phyloP scores from a whole-genome alignment of 306 rosid genomes.

The Mimosa bimucronata region DNA sequence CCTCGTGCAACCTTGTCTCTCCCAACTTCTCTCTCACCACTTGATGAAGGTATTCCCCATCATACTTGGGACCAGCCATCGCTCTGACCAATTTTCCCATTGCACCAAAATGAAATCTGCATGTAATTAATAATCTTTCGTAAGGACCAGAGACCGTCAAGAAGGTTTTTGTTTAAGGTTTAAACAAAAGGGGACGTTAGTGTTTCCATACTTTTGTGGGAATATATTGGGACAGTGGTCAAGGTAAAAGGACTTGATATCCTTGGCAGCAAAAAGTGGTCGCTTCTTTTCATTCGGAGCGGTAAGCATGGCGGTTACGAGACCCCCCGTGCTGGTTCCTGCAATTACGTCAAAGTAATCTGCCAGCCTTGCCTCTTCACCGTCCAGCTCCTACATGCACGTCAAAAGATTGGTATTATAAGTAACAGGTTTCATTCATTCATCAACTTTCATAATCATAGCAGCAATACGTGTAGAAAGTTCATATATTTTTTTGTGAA shows the following conservation, averaged over 20 bases:
- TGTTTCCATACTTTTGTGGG: constrained; percentile 42
- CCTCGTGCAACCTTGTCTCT: constrained; percentile 53
- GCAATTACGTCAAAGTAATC: constrained; percentile 76
- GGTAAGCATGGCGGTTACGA: constrained; percentile 66
- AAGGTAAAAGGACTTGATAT: constrained; percentile 59
- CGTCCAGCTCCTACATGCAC: constrained; percentile 58
- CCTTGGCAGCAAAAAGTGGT: constrained; percentile 68
- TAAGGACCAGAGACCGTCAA: neutral
- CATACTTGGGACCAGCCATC: constrained; percentile 74
- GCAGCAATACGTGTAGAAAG: neutral
- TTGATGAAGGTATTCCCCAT: constrained; percentile 65
- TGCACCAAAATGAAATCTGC: constrained; percentile 26
- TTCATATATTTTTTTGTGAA: neutral
- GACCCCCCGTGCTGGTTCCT: constrained; percentile 81
- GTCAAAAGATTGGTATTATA: neutral
- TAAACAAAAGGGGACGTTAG: neutral
- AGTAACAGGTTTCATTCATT: neutral
- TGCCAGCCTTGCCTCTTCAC: constrained; percentile 68
- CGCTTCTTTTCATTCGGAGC: constrained; percentile 59
- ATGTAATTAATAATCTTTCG: neutral
- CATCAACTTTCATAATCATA: neutral
- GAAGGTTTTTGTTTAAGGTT: neutral
- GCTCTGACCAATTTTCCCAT: constrained; percentile 36
- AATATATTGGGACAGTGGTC: constrained; percentile 59
- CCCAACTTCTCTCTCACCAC: constrained; percentile 62